Conservation (phyloP, 83 land plant genomes). For the Picea abies region DNA sequence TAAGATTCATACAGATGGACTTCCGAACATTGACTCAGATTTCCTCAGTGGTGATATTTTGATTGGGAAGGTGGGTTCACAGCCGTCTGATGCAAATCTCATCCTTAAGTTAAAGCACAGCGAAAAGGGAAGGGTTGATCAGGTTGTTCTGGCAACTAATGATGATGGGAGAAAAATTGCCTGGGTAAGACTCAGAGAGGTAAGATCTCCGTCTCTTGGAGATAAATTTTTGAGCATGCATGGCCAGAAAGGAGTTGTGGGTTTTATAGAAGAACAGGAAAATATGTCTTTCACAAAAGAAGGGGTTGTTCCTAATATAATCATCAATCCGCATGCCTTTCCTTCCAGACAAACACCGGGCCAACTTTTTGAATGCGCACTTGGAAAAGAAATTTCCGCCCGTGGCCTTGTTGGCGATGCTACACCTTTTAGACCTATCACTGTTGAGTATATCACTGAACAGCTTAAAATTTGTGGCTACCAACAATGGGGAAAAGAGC, state of each 20-base stretch:
- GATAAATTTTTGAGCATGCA: slow-evolving; percentile 98
- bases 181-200: slow-evolving; percentile 66
- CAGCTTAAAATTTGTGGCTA: slow-evolving; percentile 53
- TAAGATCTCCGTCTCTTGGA: slow-evolving; percentile 75
- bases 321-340: slow-evolving; percentile 97
- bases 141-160: no score
- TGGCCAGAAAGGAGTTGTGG: slow-evolving; percentile 96
- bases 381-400: slow-evolving; percentile 75
- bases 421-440: slow-evolving; percentile 68
- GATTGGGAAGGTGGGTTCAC: no score
- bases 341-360: slow-evolving; percentile 94
- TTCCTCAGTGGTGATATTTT: no score
- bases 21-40: no score
- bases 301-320: slow-evolving; percentile 91
- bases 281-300: slow-evolving; percentile 90
- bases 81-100: no score
- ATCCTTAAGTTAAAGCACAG: no score
- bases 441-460: slow-evolving; percentile 59
- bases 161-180: slow-evolving; percentile 26
- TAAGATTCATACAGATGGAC: no score
- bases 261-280: slow-evolving; percentile 75
- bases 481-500: no score
- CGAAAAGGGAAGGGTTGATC: no score
- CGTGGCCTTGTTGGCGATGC: slow-evolving; percentile 64
- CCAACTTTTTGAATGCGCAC: slow-evolving; percentile 25